These are phyloP conservation scores for Ananas comosus DNA, from an alignment of 176 grass and related monocot genomes.

Conservation along the genomic window DNA sequence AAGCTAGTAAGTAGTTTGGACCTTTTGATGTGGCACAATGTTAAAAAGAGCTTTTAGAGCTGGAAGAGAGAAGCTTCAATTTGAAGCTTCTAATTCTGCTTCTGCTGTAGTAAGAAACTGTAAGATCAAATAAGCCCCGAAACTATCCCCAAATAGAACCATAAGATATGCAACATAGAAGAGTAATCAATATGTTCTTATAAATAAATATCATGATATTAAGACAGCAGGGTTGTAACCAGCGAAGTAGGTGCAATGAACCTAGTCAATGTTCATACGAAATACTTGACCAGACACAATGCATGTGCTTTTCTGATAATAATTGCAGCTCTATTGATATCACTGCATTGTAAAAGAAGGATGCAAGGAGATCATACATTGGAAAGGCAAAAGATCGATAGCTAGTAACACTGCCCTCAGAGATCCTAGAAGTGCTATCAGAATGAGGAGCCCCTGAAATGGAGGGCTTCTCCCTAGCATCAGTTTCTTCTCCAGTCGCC, in stretches of 20 bases:
- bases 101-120: too few species aligned
- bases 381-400: slow-evolving; percentile 75
- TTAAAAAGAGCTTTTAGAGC: not conserved
- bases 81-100: too few species aligned
- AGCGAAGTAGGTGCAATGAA: too few species aligned
- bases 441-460: slow-evolving; percentile 1
- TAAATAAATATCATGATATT: too few species aligned
- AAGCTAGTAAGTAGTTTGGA: too few species aligned
- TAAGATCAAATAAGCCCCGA: too few species aligned
- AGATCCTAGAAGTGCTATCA: slow-evolving; percentile 29
- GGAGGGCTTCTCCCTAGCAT: slow-evolving; percentile 15
- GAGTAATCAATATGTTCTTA: too few species aligned
- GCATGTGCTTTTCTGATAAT: not conserved
- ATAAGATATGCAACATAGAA: too few species aligned
- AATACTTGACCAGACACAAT: not conserved
- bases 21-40: not conserved
- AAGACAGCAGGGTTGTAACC: too few species aligned
- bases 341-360: not conserved
- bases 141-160: too few species aligned
- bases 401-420: slow-evolving; percentile 37
- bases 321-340: not conserved
- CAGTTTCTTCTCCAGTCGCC: not conserved
- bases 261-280: too few species aligned
- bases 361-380: slow-evolving; percentile 29
- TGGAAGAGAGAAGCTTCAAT: not conserved